Conservation (phyloP, 1,139 yeast genomes). For the Debaryomyces singareniensis region DNA sequence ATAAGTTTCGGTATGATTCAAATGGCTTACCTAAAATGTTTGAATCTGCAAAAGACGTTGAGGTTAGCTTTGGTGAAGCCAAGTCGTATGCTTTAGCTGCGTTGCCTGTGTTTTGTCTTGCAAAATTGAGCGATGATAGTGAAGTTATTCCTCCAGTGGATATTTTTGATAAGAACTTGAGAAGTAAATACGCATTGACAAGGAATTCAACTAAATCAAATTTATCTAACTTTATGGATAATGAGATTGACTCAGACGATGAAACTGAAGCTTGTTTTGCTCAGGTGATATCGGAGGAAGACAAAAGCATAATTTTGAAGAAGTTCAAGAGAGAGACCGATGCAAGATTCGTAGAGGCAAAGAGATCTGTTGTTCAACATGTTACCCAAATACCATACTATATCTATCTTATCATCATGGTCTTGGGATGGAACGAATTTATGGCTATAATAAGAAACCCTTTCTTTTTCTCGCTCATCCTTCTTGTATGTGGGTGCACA, state of each 20-base stretch:
- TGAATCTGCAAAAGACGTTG: constrained; percentile 70
- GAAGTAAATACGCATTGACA: constrained; percentile 16
- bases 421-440: constrained; percentile 94
- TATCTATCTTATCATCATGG: constrained; percentile 63
- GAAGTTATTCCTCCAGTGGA: constrained; percentile 55
- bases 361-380: constrained; percentile 64
- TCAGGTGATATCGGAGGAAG: constrained; percentile 51
- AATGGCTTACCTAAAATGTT: constrained; percentile 80
- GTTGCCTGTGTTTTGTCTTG: constrained; percentile 56
- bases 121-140: constrained; percentile 46
- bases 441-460: constrained; percentile 87
- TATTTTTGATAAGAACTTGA: constrained; percentile 22
- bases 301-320: constrained; percentile 49
- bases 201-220: constrained; percentile 5
- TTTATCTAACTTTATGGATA: constrained; percentile 30
- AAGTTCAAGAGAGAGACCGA: constrained; percentile 76
- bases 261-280: constrained; percentile 37
- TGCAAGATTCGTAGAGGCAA: constrained; percentile 78
- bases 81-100: constrained; percentile 49
- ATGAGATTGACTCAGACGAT: constrained; percentile 32
- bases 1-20: constrained; percentile 73
- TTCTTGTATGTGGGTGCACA: constrained; percentile 52
- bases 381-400: constrained; percentile 79
- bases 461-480: constrained; percentile 53
- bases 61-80: constrained; percentile 54